Evolutionary conservation across 2,329 filamentous ascomycete species (phyloP).

Genomic region (Trichoderma oligosporum): DNA sequence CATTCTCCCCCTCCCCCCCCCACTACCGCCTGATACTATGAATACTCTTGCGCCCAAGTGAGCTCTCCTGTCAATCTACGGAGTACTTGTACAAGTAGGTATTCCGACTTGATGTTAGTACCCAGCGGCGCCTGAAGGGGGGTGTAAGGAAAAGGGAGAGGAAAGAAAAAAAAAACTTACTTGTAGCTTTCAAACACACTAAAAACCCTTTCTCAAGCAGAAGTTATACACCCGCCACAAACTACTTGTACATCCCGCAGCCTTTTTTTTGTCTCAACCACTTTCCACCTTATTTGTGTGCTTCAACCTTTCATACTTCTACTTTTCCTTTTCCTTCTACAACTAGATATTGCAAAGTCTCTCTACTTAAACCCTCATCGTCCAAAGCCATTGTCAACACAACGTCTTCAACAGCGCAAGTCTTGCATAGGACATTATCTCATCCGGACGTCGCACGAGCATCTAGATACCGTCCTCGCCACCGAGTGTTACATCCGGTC

Average conservation of each 20-base stretch:
- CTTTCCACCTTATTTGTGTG: constrained; percentile 13
- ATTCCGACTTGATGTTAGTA: constrained; percentile 9
- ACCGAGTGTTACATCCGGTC: constrained; percentile 15
- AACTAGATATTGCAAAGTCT: not conserved
- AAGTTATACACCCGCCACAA: not conserved
- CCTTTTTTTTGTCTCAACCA: constrained; percentile 16
- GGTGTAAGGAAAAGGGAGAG: no score
- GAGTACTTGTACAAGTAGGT: not conserved
- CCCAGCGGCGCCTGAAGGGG: constrained; percentile 8
- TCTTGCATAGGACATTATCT: not conserved
- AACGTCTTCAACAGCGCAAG: not conserved
- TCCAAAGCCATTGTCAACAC: not conserved
- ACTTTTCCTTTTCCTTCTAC: not conserved
- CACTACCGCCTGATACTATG: no score
- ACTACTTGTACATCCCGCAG: constrained; percentile 6
- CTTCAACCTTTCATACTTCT: constrained; percentile 15
- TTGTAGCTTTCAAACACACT: not conserved
- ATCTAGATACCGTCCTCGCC: not conserved
- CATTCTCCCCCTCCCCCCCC: no score
- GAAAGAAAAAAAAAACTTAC: constrained; percentile 5
- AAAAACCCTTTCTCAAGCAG: not conserved
- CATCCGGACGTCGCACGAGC: constrained; percentile 11
- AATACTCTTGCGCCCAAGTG: no score
- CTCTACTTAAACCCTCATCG: not conserved
- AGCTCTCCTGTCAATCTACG: not conserved